These are phyloP conservation scores for Austroboletus eburneus DNA, from an alignment of 768 basidiomycete species.

Conservation along the genomic window DNA sequence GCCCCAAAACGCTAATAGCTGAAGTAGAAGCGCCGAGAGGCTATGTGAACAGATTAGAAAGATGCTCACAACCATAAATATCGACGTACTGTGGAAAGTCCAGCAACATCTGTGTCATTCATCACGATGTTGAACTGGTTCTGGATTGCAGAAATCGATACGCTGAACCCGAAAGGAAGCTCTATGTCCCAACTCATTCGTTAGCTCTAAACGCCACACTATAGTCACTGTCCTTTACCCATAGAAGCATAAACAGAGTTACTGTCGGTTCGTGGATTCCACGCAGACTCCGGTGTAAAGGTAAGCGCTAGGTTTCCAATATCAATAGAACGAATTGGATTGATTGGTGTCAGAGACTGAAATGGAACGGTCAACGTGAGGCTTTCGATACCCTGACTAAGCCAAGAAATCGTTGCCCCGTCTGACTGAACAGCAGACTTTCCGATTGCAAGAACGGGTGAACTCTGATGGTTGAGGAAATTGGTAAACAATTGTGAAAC, in stretches of 20 bases:
- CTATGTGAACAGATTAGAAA: constrained; percentile 31
- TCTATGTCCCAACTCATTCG: constrained; percentile 32
- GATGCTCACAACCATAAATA: not conserved
- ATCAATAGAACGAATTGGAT: constrained; percentile 60
- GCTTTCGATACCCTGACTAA: constrained; percentile 54
- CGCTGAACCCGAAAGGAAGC: constrained; percentile 66
- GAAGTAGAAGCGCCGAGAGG: constrained; percentile 63
- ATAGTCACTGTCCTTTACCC: constrained; percentile 33
- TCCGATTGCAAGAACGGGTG: constrained; percentile 58
- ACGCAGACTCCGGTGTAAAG: constrained; percentile 52
- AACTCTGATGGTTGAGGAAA: constrained; percentile 61
- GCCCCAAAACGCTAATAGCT: constrained; percentile 46
- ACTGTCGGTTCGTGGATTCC: constrained; percentile 55
- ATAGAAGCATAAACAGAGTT: constrained; percentile 56
- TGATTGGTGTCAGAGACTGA: constrained; percentile 44
- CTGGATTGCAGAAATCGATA: constrained; percentile 56
- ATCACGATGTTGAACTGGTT: constrained; percentile 62
- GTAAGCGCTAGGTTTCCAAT: constrained; percentile 56
- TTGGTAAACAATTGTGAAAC: constrained; percentile 65
- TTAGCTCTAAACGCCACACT: not conserved
- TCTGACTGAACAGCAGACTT: constrained; percentile 54
- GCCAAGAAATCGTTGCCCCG: constrained; percentile 59
- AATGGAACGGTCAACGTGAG: constrained; percentile 64
- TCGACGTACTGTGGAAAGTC: constrained; percentile 49
- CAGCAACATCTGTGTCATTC: constrained; percentile 50